Evolutionary conservation across 2,329 filamentous ascomycete species (phyloP).

Genomic region (Aspergillus sp.): DNA sequence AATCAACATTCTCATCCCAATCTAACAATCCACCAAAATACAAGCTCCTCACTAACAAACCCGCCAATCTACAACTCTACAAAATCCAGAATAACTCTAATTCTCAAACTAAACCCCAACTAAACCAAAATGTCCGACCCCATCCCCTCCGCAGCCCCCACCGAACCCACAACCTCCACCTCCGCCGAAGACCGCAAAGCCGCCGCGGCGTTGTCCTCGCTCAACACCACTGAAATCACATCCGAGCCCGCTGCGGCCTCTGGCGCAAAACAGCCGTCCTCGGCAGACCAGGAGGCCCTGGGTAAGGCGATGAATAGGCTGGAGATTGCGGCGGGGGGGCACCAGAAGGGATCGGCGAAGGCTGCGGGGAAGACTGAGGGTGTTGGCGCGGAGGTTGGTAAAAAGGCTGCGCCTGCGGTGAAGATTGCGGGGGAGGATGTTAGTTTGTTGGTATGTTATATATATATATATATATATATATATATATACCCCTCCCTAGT

Average conservation of each 20-base stretch:
- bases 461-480: too few species aligned
- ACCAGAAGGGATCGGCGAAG: conserved; percentile 20
- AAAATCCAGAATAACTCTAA: not conserved
- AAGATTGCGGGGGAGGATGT: conserved; percentile 50
- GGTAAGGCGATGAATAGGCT: conserved; percentile 50
- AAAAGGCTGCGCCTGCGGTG: conserved; percentile 34
- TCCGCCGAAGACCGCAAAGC: conserved; percentile 52
- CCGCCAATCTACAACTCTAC: not conserved
- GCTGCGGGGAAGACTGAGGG: conserved; percentile 31
- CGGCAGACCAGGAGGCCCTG: conserved; percentile 49
- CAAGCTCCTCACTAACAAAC: not conserved
- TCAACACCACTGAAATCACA: conserved; percentile 43
- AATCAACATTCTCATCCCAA: not conserved
- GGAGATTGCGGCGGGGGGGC: conserved; percentile 40
- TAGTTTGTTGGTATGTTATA: conserved; percentile 42
- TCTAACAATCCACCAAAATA: not conserved
- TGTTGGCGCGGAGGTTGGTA: conserved; percentile 26
- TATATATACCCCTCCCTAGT: not conserved
- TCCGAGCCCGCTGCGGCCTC: conserved; percentile 26
- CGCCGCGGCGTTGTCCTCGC: conserved; percentile 49
- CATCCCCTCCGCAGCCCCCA: conserved; percentile 41
- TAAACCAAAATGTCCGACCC: conserved; percentile 42
- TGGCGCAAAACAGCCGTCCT: conserved; percentile 28
- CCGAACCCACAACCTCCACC: conserved; percentile 23
- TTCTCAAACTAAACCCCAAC: not conserved